phyloP scores from a whole-genome alignment of 768 basidiomycete genomes.

The Hericium erinaceus region DNA sequence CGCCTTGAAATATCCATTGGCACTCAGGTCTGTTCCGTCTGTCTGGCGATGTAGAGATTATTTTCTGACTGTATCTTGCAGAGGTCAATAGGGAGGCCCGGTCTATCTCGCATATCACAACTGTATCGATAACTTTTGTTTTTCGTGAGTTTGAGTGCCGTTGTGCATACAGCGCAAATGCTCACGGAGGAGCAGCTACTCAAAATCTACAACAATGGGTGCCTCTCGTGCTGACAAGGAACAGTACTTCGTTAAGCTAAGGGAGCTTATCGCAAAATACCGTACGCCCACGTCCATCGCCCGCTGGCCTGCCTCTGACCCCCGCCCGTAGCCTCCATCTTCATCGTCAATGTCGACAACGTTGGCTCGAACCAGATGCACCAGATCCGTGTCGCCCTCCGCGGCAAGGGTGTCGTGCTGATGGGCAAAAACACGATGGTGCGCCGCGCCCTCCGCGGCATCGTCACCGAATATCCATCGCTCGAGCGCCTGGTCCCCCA shows the following conservation, averaged over 20 bases:
- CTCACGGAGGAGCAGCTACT: background rate
- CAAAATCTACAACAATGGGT: constrained; percentile 62
- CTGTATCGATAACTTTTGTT: constrained; percentile 8
- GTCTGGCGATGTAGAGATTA: background rate
- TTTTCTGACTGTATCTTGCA: constrained; percentile 18
- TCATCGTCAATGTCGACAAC: constrained; percentile 99
- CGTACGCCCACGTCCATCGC: constrained; percentile 41
- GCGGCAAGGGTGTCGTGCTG: constrained; percentile 91
- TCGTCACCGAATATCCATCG: constrained; percentile 84
- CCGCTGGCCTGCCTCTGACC: background rate
- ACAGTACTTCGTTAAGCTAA: constrained; percentile 87
- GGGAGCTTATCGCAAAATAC: constrained; percentile 84
- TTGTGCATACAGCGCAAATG: too few species aligned
- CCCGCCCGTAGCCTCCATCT: constrained; percentile 75
- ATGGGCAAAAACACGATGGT: constrained; percentile 99
- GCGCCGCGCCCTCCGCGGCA: constrained; percentile 89
- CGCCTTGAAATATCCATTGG: constrained; percentile 97
- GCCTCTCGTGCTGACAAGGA: constrained; percentile 84
- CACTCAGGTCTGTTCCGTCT: constrained; percentile 59
- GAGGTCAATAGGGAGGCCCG: constrained; percentile 94
- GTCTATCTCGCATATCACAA: background rate
- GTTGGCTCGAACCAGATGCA: constrained; percentile 99
- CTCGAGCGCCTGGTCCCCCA: constrained; percentile 95
- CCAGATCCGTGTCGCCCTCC: constrained; percentile 91
- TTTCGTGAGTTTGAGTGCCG: constrained; percentile 1